A percentile compares a stretch with the other conserved stretches of the same genome.
These are phyloP conservation scores for Rhizopus arrhizus DNA, from an alignment of 371 early-diverging fungal genomes.

Conservation along the genomic window DNA sequence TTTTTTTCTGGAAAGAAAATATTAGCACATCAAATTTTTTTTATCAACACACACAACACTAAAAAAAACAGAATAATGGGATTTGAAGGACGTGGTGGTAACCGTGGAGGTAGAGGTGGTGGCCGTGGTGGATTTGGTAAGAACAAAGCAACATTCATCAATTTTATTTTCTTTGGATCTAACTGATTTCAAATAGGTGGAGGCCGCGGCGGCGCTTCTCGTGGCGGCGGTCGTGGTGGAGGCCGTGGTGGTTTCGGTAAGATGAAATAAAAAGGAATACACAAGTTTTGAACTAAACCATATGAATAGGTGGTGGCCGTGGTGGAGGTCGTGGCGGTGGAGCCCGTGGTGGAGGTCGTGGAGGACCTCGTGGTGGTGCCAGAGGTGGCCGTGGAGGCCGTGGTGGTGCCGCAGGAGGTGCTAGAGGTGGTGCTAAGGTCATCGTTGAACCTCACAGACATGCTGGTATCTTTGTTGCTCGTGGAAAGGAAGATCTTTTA, in stretches of 20 bases:
- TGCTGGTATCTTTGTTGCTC: constrained; percentile 95
- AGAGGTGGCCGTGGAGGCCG: constrained; percentile 54
- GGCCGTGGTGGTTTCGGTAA: constrained; percentile 35
- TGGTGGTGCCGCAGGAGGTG: constrained; percentile 71
- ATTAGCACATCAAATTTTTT: not conserved
- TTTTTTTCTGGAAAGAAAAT: constrained; percentile 8
- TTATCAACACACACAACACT: not conserved
- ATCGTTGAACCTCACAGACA: constrained; percentile 98
- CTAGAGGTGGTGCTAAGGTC: constrained; percentile 89
- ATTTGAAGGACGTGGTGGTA: constrained; percentile 51
- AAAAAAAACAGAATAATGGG: constrained; percentile 20
- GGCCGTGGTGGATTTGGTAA: constrained; percentile 34
- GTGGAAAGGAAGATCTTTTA: constrained; percentile 99
- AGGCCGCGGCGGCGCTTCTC: constrained; percentile 39
- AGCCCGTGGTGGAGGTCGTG: constrained; percentile 42
- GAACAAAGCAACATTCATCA: not conserved
- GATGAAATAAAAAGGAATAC: not conserved
- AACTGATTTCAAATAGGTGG: not conserved
- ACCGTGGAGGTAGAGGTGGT: constrained; percentile 34
- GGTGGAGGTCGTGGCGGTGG: constrained; percentile 43
- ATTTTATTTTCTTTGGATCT: not conserved
- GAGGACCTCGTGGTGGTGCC: constrained; percentile 46
- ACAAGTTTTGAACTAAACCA: constrained; percentile 7
- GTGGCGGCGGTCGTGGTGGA: constrained; percentile 52
- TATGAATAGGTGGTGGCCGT: constrained; percentile 31